Conservation (phyloP, 2,329 filamentous ascomycete species). For the Shiraia sp. region DNA sequence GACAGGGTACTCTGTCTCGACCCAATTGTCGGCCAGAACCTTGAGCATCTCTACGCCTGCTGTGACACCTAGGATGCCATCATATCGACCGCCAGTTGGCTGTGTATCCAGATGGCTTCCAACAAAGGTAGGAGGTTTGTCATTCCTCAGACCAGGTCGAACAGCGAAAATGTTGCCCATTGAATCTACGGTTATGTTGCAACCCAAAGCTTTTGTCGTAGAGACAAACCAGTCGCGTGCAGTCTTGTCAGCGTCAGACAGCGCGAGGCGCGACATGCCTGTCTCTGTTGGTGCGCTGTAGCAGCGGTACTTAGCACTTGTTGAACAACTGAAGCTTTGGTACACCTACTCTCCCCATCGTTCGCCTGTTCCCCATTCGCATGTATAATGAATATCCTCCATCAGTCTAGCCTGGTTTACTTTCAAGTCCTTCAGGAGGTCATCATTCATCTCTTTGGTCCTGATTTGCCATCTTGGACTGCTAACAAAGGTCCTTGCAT, state of each 20-base stretch:
- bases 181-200: slow-evolving; percentile 68
- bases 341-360: slow-evolving; percentile 65
- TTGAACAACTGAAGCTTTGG: neutral
- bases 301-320: slow-evolving; percentile 34
- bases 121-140: slow-evolving; percentile 65
- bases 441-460: slow-evolving; percentile 55
- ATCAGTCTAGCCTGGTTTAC: slow-evolving; percentile 65
- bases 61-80: slow-evolving; percentile 75
- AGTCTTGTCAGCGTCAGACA: slow-evolving; percentile 71
- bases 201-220: slow-evolving; percentile 66
- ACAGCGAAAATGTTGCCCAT: slow-evolving; percentile 85
- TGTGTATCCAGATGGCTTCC: slow-evolving; percentile 67
- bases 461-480: slow-evolving; percentile 42
- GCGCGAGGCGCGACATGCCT: slow-evolving; percentile 75
- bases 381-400: slow-evolving; percentile 66
- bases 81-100: slow-evolving; percentile 68
- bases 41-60: slow-evolving; percentile 74
- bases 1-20: slow-evolving; percentile 71
- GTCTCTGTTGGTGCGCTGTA: slow-evolving; percentile 60
- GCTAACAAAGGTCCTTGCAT: slow-evolving; percentile 32
- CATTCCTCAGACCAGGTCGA: slow-evolving; percentile 63
- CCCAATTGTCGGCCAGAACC: slow-evolving; percentile 66
- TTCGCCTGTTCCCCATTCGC: slow-evolving; percentile 68
- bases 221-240: slow-evolving; percentile 76
- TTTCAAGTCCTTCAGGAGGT: slow-evolving; percentile 57